Evolutionary conservation across 768 basidiomycete genomes (phyloP).

Genomic region (Boletus subparvulus): DNA sequence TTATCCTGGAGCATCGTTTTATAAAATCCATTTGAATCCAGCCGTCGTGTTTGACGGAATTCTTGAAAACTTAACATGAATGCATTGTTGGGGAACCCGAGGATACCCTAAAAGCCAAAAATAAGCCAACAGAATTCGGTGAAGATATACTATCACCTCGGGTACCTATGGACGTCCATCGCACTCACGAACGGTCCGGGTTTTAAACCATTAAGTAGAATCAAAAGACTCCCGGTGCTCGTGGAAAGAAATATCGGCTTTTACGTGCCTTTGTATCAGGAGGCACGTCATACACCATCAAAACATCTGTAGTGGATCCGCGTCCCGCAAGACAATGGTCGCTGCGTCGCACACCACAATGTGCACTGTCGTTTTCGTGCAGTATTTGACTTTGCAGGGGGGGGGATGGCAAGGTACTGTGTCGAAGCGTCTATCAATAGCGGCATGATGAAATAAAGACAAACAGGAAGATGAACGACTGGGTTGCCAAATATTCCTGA

Average conservation of each 20-base stretch:
- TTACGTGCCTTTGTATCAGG: background rate
- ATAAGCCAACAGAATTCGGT: background rate
- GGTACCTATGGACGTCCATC: background rate
- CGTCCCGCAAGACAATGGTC: too few relatives aligned
- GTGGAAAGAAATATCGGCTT: slow-evolving; percentile 3
- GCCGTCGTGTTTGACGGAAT: background rate
- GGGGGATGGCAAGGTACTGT: too few relatives aligned
- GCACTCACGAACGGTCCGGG: slow-evolving; percentile 29
- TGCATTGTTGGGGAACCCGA: background rate
- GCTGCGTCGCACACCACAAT: too few relatives aligned
- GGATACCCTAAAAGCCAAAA: background rate
- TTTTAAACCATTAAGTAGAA: background rate
- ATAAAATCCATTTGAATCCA: background rate
- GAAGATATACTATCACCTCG: background rate
- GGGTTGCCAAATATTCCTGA: too few relatives aligned
- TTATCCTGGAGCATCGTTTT: background rate
- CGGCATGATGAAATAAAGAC: too few relatives aligned
- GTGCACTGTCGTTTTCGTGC: too few relatives aligned
- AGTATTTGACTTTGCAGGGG: too few relatives aligned
- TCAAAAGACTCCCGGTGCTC: background rate
- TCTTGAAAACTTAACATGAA: background rate
- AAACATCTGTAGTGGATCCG: too few relatives aligned
- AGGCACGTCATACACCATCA: too few relatives aligned
- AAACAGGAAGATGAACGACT: too few relatives aligned
- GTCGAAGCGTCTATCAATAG: too few relatives aligned